Conservation (phyloP, 2,329 filamentous ascomycete genomes). For the Aureobasidium vineae region DNA sequence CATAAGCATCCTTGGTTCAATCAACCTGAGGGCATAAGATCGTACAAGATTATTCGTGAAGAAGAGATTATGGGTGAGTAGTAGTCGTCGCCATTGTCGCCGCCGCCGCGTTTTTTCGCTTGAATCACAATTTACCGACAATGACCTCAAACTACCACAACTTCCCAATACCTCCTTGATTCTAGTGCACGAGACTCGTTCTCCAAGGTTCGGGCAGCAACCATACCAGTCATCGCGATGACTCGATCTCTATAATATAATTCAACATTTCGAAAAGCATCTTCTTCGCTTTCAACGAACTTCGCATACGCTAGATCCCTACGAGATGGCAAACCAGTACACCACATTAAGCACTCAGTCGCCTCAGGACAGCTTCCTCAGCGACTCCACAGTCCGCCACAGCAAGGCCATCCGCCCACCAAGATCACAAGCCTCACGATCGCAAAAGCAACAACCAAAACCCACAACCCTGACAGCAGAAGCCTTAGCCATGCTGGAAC, state of each 20-base stretch:
- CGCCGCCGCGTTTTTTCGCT: neutral
- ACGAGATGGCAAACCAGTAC: neutral
- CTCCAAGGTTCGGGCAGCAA: neutral
- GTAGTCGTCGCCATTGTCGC: neutral
- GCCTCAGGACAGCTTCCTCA: neutral
- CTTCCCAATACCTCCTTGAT: neutral
- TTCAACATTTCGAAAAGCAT: neutral
- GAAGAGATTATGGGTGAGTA: constrained; percentile 15
- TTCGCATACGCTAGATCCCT: neutral
- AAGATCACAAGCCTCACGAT: neutral
- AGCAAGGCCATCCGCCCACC: neutral
- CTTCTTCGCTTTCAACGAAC: neutral
- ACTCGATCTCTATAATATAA: neutral
- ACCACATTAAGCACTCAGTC: neutral
- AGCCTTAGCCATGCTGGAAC: neutral
- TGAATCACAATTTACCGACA: neutral
- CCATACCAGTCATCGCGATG: neutral
- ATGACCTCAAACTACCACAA: neutral
- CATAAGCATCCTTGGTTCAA: constrained; percentile 49
- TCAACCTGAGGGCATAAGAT: constrained; percentile 40
- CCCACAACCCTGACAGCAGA: neutral
- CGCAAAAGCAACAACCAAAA: neutral
- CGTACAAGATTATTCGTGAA: constrained; percentile 39
- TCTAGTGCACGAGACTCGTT: neutral
- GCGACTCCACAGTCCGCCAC: neutral